Conservation (phyloP, 2,329 filamentous ascomycete species). For the Colletotrichum sansevieriae region DNA sequence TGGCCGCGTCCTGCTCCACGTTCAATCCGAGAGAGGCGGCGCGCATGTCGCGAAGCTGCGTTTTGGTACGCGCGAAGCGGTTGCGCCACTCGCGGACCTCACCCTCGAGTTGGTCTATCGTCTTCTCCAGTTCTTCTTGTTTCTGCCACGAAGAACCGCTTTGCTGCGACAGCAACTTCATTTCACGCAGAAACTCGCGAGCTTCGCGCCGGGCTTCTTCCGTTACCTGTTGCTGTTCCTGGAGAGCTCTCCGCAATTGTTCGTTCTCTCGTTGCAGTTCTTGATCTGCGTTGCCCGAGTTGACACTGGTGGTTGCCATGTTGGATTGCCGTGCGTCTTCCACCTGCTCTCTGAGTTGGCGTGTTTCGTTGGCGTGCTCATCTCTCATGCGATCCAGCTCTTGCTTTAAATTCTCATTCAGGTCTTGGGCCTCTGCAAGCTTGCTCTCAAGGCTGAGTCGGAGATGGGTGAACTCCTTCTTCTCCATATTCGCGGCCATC, state of each 20-base stretch:
- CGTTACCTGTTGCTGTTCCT: constrained; percentile 84
- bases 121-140: constrained; percentile 82
- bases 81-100: constrained; percentile 93
- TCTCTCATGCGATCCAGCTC: constrained; percentile 81
- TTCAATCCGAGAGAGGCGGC: constrained; percentile 83
- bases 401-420: constrained; percentile 84
- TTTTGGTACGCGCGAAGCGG: constrained; percentile 88
- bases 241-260: constrained; percentile 72
- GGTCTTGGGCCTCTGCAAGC: constrained; percentile 77
- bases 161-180: constrained; percentile 86
- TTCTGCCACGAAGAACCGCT: constrained; percentile 84
- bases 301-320: constrained; percentile 36
- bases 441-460: constrained; percentile 78
- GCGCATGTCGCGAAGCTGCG: constrained; percentile 85
- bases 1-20: constrained; percentile 77
- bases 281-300: constrained; percentile 55
- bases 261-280: constrained; percentile 78
- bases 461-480: constrained; percentile 77
- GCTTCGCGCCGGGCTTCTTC: constrained; percentile 90
- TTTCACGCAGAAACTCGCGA: constrained; percentile 86
- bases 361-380: constrained; percentile 75
- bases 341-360: constrained; percentile 73
- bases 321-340: constrained; percentile 61
- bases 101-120: constrained; percentile 81
- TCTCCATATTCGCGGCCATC: constrained; percentile 69